Evolutionary conservation across 2,329 filamentous ascomycete genomes (phyloP).

Genomic region (Macrophomina tecta): DNA sequence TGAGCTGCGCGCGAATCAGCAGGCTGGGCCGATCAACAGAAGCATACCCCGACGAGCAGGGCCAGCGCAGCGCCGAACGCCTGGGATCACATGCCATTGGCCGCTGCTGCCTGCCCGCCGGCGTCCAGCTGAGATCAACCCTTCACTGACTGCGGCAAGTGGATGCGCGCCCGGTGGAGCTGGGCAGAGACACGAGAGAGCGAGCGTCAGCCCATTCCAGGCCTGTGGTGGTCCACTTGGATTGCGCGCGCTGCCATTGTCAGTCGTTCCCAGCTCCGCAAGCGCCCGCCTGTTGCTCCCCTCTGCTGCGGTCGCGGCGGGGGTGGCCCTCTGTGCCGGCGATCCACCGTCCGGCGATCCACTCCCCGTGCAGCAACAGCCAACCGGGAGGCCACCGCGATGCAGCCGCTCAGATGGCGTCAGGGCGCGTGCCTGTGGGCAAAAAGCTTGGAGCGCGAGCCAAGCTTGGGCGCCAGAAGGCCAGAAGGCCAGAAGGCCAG

Average conservation of each 20-base stretch:
- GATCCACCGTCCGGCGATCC: neutral
- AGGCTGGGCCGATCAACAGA: neutral
- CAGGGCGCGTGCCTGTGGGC: neutral
- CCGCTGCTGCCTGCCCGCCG: neutral
- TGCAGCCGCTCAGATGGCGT: conserved; percentile 5
- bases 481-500: neutral
- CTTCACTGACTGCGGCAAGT: neutral
- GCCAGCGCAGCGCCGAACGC: neutral
- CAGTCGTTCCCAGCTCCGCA: neutral
- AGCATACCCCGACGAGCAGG: neutral
- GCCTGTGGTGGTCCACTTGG: neutral
- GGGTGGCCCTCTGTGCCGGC: neutral
- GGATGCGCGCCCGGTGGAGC: neutral
- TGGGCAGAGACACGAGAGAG: neutral
- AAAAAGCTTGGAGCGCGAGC: conserved; percentile 19
- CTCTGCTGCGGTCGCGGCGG: too few relatives aligned
- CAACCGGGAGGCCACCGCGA: neutral
- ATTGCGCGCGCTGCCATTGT: too few relatives aligned
- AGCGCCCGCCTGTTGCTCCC: neutral
- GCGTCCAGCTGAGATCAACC: neutral
- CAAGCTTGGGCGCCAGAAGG: neutral
- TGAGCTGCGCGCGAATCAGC: neutral
- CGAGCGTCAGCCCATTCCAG: neutral
- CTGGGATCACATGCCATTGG: neutral
- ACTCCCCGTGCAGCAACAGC: neutral